A percentile compares a stretch with the other conserved stretches of the same genome.
Conservation (phyloP, 345 rosid species). For the Cardiospermum halicacabum region DNA sequence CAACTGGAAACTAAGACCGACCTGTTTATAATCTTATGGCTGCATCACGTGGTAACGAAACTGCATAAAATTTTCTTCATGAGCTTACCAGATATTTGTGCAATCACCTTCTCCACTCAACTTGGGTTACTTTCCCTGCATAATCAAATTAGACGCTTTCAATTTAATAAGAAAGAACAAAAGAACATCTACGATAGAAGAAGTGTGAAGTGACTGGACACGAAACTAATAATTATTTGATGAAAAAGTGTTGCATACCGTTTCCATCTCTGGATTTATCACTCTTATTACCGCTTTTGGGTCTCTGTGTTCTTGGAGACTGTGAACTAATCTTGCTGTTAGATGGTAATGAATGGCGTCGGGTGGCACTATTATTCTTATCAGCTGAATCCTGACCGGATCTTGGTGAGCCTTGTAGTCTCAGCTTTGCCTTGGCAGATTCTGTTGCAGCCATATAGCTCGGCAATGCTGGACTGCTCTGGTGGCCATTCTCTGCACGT, state of each 20-base stretch:
- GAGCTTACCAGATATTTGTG: conserved; percentile 1
- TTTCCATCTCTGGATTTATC: conserved; percentile 61
- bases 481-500: conserved; percentile 54
- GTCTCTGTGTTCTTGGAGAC: conserved; percentile 73
- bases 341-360: conserved; percentile 81
- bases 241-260: conserved; percentile 36
- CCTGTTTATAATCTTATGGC: conserved; percentile 28
- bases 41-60: conserved; percentile 4
- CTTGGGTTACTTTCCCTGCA: conserved; percentile 55
- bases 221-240: not conserved
- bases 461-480: conserved; percentile 60
- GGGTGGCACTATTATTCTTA: conserved; percentile 41
- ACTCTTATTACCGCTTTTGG: conserved; percentile 50
- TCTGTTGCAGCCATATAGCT: conserved; percentile 92
- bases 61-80: conserved; percentile 7
- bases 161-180: too few relatives aligned
- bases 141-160: conserved; percentile 15
- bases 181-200: too few relatives aligned
- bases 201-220: too few relatives aligned
- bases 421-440: conserved; percentile 90
- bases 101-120: conserved; percentile 56
- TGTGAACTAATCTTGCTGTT: conserved; percentile 61
- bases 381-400: conserved; percentile 56
- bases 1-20: conserved; percentile 22
- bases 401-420: conserved; percentile 71